Conservation (phyloP, 768 basidiomycete species). For the Mycena belliarum region DNA sequence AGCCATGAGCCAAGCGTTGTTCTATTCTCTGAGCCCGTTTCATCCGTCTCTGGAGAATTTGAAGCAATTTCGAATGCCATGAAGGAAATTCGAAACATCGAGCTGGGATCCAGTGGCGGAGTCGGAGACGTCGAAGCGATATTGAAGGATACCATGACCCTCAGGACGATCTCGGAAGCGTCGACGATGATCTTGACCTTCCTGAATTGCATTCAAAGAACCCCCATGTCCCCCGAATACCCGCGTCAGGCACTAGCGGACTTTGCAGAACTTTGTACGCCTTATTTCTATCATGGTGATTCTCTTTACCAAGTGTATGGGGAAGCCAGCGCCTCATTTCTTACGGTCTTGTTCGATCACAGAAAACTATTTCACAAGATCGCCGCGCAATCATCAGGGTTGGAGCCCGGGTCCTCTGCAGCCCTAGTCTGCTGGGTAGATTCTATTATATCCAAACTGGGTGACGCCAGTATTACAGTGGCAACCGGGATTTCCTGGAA, state of each 20-base stretch:
- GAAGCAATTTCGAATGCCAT: conserved; percentile 7
- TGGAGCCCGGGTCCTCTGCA: conserved; percentile 23
- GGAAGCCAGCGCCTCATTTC: conserved; percentile 33
- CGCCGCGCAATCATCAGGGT: conserved; percentile 34
- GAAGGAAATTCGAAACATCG: conserved; percentile 1
- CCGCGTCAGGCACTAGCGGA: conserved; percentile 1
- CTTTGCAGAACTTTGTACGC: conserved; percentile 22
- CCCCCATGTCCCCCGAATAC: neutral
- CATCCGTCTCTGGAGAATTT: neutral
- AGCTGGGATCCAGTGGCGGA: too few species aligned
- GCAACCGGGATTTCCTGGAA: conserved; percentile 26
- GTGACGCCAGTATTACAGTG: conserved; percentile 36
- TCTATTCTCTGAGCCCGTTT: neutral
- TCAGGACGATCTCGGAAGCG: conserved; percentile 34
- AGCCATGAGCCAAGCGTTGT: neutral
- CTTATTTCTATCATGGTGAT: neutral
- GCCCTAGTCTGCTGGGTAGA: conserved; percentile 69
- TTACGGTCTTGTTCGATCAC: conserved; percentile 50
- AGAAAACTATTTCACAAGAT: conserved; percentile 49
- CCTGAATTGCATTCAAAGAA: conserved; percentile 23
- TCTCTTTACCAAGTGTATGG: neutral
- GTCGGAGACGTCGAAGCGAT: neutral
- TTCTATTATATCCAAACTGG: conserved; percentile 54
- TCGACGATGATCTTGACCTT: conserved; percentile 33
- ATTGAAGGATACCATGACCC: conserved; percentile 31